phyloP scores from a whole-genome alignment of 192 early-diverging fungal genomes.

The Rhizophagus sp. region DNA sequence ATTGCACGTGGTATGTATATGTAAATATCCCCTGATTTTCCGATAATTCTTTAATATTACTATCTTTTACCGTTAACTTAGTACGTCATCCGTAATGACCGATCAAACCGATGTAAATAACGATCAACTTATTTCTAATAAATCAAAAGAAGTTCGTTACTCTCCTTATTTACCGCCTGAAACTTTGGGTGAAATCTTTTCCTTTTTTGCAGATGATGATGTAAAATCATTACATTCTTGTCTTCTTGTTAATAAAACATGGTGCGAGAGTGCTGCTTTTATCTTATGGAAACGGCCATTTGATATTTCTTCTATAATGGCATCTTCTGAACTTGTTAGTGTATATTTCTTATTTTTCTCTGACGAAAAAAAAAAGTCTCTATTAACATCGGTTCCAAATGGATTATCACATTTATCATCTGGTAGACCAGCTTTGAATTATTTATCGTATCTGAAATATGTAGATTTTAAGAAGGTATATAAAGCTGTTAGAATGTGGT shows the following conservation, averaged over 20 bases:
- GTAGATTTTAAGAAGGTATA: conserved; percentile 21
- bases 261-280: not conserved
- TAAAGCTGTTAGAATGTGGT: conserved; percentile 13
- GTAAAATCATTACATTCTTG: conserved; percentile 20
- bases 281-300: conserved; percentile 27
- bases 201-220: not conserved
- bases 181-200: conserved; percentile 7
- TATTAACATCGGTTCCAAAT: not conserved
- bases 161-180: conserved; percentile 9
- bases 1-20: not conserved
- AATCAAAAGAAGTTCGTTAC: not conserved
- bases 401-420: not conserved
- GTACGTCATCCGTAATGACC: not conserved
- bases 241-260: conserved; percentile 22
- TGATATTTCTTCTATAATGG: not conserved
- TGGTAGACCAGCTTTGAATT: not conserved
- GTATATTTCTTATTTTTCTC: conserved; percentile 13
- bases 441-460: conserved; percentile 1
- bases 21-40: not conserved
- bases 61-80: not conserved
- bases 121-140: not conserved
- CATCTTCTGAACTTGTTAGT: not conserved
- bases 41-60: not conserved
- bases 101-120: not conserved
- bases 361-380: not conserved